phyloP scores from a whole-genome alignment of 305 asterid genomes.

The Fraxinus angustifolia region DNA sequence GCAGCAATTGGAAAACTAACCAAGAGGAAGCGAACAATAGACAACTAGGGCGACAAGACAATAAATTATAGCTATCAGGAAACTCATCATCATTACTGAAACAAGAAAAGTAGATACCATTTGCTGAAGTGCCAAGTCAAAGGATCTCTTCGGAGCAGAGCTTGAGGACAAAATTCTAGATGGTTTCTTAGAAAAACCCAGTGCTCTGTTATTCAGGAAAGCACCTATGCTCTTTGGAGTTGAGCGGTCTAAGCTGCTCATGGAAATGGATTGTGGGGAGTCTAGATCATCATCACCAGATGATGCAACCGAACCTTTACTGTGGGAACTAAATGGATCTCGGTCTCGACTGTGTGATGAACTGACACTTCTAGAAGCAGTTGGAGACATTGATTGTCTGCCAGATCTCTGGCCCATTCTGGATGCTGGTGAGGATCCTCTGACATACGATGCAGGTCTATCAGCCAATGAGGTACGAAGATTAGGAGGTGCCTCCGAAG shows the following conservation, averaged over 20 bases:
- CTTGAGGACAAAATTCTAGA: slow-evolving; percentile 50
- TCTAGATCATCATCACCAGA: slow-evolving; percentile 87
- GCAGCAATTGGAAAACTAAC: slow-evolving; percentile 13
- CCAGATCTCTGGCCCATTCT: slow-evolving; percentile 69
- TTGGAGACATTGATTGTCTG: slow-evolving; percentile 92
- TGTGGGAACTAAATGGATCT: slow-evolving; percentile 57
- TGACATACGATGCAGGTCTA: slow-evolving; percentile 87
- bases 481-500: slow-evolving; percentile 89
- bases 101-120: slow-evolving; percentile 52
- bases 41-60: slow-evolving; percentile 15
- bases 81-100: slow-evolving; percentile 13
- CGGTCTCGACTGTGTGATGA: slow-evolving; percentile 67
- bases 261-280: slow-evolving; percentile 58
- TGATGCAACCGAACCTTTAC: slow-evolving; percentile 91
- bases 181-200: slow-evolving; percentile 61
- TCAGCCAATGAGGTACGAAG: slow-evolving; percentile 96
- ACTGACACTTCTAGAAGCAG: slow-evolving; percentile 73
- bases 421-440: slow-evolving; percentile 99
- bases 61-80: background rate
- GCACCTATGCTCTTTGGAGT: slow-evolving; percentile 48
- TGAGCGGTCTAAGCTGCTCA: slow-evolving; percentile 54
- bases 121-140: slow-evolving; percentile 80
- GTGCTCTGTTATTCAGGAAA: slow-evolving; percentile 44
- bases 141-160: slow-evolving; percentile 92
- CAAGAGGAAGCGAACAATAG: slow-evolving; percentile 16